Evolutionary conservation across 163 green algal species (phyloP), one percentile per base, ranked within the genome.

Genomic region (Chlamydomonas reinhardtii): DNA sequence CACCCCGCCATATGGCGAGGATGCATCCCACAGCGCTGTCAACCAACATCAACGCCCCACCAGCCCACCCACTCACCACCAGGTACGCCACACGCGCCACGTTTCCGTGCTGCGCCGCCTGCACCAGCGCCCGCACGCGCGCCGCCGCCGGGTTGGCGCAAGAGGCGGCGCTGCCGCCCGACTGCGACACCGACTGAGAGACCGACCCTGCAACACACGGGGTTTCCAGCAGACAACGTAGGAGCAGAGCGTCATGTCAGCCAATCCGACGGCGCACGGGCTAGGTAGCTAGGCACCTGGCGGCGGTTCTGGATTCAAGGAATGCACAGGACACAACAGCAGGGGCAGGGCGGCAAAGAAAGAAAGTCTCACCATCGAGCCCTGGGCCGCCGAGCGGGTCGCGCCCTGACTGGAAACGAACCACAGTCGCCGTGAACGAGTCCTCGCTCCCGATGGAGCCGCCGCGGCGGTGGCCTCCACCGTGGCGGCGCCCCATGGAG

Each of bases 391-490:
- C 9, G 11, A 56, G 48, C 48, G 48, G 48, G 48, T 75, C 64
- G 39, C 52, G 19, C 31, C 43, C 66, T 4, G 77, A 84, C 16
- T 76, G 37, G 66, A 69, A 84, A 0, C 79, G 52, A 25, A 62
- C 27, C 9, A 85, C 78, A 0, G n/a, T 48, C 14, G 79, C 68
- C 31, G 52, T 59, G 68, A 85, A 85, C 32, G 16, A 65, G 32
- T 37, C 65, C 24, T 85, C 79, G 52, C 68, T 85, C 66, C 79
- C 73, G 22, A 85, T 85, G 79, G 79, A 85, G 79, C 52, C 62
- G n/a, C 79, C 68, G 32, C 79, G 79, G 22, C 79, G 68, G 79
- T 85, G 79, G 25, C 72, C 59, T 19, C 62, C 62, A 32, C 34
- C 68, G 68, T 4, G 52, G 48, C 48, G 48, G 48, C 48, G 48